Evolutionary conservation across 306 rosid species (phyloP).

Genomic region (Ochetophila trinervis): DNA sequence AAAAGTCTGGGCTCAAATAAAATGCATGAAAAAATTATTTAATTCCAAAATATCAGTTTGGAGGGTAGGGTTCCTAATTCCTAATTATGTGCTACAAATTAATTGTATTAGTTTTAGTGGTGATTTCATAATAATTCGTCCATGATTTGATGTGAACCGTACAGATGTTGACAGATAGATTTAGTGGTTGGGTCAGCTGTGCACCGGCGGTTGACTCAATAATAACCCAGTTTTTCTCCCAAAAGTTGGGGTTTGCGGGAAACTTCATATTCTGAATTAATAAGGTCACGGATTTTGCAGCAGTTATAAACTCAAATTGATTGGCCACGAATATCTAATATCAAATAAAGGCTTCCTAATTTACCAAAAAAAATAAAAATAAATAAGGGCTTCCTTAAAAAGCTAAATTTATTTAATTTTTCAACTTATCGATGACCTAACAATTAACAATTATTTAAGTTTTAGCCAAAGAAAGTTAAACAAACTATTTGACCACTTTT

Average conservation of each 20-base stretch:
- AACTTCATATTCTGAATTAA: background rate
- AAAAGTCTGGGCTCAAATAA: too few species aligned
- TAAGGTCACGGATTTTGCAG: too few species aligned
- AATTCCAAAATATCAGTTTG: too few species aligned
- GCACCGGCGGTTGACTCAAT: conserved; percentile 17
- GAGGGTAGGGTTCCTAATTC: too few species aligned
- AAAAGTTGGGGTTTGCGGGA: background rate
- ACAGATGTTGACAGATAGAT: conserved; percentile 2
- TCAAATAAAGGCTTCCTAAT: background rate
- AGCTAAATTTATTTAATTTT: background rate
- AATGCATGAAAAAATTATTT: too few species aligned
- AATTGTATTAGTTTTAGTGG: background rate
- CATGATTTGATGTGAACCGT: background rate
- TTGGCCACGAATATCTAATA: background rate
- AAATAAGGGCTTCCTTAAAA: background rate
- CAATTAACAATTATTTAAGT: too few species aligned
- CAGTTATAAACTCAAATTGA: too few species aligned
- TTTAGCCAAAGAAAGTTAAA: too few species aligned
- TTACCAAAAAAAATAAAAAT: background rate
- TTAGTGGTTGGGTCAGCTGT: conserved; percentile 7
- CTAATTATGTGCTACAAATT: background rate
- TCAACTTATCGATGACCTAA: conserved; percentile 8
- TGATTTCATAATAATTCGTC: background rate
- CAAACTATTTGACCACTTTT: too few species aligned
- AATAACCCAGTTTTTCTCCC: background rate